Conservation (phyloP, 768 basidiomycete genomes). For the Boletus fagicola region DNA sequence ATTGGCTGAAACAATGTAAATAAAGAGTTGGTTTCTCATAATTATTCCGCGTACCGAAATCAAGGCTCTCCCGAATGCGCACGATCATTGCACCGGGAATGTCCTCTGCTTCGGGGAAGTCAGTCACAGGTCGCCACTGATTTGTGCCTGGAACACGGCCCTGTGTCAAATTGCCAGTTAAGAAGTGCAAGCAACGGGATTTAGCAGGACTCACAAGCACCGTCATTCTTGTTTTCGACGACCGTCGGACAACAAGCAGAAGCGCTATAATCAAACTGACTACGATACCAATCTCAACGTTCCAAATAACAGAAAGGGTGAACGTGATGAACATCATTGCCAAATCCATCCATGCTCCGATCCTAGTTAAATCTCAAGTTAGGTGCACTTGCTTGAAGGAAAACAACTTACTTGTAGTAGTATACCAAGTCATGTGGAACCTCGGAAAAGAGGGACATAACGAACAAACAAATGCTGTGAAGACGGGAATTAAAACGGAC, state of each 20-base stretch:
- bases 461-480: slow-evolving; percentile 76
- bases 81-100: slow-evolving; percentile 82
- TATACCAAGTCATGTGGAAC: slow-evolving; percentile 84
- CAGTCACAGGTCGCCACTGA: slow-evolving; percentile 86
- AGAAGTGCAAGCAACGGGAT: not conserved
- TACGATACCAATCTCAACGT: slow-evolving; percentile 90
- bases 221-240: slow-evolving; percentile 86
- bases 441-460: slow-evolving; percentile 80
- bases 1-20: slow-evolving; percentile 58
- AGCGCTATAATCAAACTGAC: slow-evolving; percentile 86
- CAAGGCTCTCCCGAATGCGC: slow-evolving; percentile 84
- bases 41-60: slow-evolving; percentile 63
- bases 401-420: slow-evolving; percentile 67
- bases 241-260: slow-evolving; percentile 84
- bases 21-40: not conserved
- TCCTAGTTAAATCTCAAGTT: slow-evolving; percentile 35
- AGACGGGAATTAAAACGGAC: slow-evolving; percentile 5
- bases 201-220: slow-evolving; percentile 57
- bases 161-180: slow-evolving; percentile 35
- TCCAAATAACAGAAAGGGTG: slow-evolving; percentile 81
- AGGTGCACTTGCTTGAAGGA: not conserved
- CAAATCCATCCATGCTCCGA: slow-evolving; percentile 92
- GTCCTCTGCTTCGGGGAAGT: slow-evolving; percentile 82
- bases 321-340: slow-evolving; percentile 87
- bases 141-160: slow-evolving; percentile 88